Percentiles rank a stretch among this genome's conserved stretches.
Evolutionary conservation across 108 stramenopile genomes (phyloP).

Genomic region (Ochromonas danica): DNA sequence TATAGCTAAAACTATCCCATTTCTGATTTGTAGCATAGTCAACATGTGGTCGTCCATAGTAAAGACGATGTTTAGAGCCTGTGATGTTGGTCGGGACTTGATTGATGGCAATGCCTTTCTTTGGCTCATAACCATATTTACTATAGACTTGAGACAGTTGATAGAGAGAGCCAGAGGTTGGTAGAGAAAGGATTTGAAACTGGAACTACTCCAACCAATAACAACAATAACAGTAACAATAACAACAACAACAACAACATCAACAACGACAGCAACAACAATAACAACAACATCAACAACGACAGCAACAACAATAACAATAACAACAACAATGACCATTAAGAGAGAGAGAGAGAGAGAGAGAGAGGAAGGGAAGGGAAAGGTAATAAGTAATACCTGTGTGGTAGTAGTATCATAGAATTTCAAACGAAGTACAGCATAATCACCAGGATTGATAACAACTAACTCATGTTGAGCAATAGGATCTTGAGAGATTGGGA

Average conservation of each 20-base stretch:
- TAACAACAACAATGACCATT: too few relatives aligned
- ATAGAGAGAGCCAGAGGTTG: conserved; percentile 53
- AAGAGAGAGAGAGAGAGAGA: too few relatives aligned
- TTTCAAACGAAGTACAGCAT: neutral
- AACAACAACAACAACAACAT: too few relatives aligned
- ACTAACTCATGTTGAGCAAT: neutral
- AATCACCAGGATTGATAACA: neutral
- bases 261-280: too few relatives aligned
- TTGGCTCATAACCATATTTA: conserved; percentile 67
- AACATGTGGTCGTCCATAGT: conserved; percentile 55
- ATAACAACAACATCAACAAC: too few relatives aligned
- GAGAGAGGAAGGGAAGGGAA: too few relatives aligned
- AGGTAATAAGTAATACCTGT: neutral
- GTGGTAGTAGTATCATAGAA: neutral
- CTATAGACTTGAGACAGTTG: conserved; percentile 61
- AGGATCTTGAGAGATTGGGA: neutral
- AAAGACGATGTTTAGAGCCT: conserved; percentile 52
- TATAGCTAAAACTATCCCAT: conserved; percentile 52
- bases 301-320: too few relatives aligned
- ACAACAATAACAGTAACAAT: too few relatives aligned
- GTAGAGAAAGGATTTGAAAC: conserved; percentile 61
- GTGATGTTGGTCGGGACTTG: conserved; percentile 43
- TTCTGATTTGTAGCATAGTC: neutral
- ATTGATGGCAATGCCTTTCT: conserved; percentile 49
- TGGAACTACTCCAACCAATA: too few relatives aligned